Base-by-base conservation (phyloP, 2,329 filamentous ascomycete species). In the Emmonsiellopsis sp. region DNA sequence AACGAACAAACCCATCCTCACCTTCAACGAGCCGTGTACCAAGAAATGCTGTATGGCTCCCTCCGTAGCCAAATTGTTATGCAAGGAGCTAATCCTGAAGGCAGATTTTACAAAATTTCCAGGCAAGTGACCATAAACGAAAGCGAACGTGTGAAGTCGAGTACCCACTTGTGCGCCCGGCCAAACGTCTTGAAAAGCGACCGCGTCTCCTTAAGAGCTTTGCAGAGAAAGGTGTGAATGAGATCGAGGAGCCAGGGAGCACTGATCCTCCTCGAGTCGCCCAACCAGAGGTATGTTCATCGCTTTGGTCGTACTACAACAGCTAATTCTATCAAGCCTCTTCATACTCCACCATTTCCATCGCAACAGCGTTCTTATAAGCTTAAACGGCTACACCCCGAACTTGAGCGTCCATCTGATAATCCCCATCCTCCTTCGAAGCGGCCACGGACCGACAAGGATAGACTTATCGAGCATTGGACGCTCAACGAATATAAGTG, bases 401-500 rank as follows among this genome's bases (percentile, higher is more conserved):
- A 30, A 44, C 42, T 26, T 10, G 42, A 44, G 15, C 40, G 3
- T 42, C n/a, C 42, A 20, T 44, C 42, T 44, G 41, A 43, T 43
- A 43, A 43, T 15, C 16, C 16, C 16, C 13, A 30, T 30, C 7
- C 20, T 30, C 16, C 1, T 42, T 38, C 42, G 41, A 55, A 52
- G 43, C 42, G 48, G 16, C 53, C 13, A 42, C 15, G 48, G 32
- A 40, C 30, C 32, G 51, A 64, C 37, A 51, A 45, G 41, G 59
- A 59, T 52, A 59, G 63, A 51, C 59, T 57, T 57, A 52, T 67
- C 57, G 55, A 59, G 55, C 60, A 65, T 54, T 66, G 58, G 63
- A 62, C n/a, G n/a, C n/a, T 48, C 30, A 34, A 57, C 53, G 58
- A 62, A 48, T 30, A 53, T 34, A 46, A 54, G 52, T 62, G 59